These are phyloP conservation scores for Diplocarpon rosae DNA, from an alignment of 2,329 filamentous ascomycete species.

Conservation along the genomic window DNA sequence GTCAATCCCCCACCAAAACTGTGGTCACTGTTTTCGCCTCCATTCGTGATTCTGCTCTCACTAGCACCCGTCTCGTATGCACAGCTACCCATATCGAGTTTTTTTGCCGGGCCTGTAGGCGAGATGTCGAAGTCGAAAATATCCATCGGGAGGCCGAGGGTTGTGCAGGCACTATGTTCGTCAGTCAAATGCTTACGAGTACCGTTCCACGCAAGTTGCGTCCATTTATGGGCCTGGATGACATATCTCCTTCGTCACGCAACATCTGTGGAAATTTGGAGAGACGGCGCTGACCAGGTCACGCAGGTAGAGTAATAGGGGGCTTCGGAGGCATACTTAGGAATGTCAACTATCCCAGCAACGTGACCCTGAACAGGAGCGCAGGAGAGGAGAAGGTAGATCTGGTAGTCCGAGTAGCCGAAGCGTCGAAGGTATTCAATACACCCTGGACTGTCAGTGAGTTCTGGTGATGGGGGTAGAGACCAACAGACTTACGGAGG, in stretches of 20 bases:
- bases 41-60: constrained; percentile 34
- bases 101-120: constrained; percentile 46
- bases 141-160: constrained; percentile 78
- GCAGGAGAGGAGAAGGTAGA: constrained; percentile 75
- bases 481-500: constrained; percentile 15
- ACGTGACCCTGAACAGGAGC: constrained; percentile 82
- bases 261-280: too few relatives aligned
- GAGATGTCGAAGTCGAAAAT: constrained; percentile 92
- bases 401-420: constrained; percentile 63
- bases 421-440: constrained; percentile 73
- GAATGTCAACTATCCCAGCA: constrained; percentile 82
- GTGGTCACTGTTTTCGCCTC: constrained; percentile 36
- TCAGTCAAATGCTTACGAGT: not conserved
- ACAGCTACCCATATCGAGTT: constrained; percentile 59
- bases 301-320: not conserved
- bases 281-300: not conserved
- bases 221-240: too few relatives aligned
- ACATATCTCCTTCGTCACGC: too few relatives aligned
- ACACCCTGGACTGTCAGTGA: constrained; percentile 33
- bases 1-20: constrained; percentile 42
- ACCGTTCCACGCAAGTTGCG: too few relatives aligned
- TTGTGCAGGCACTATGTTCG: constrained; percentile 56
- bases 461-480: not conserved
- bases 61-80: constrained; percentile 45
- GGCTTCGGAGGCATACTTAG: constrained; percentile 39